Base-by-base conservation (phyloP, 305 asterid species). In the Coffea humblotiana region DNA sequence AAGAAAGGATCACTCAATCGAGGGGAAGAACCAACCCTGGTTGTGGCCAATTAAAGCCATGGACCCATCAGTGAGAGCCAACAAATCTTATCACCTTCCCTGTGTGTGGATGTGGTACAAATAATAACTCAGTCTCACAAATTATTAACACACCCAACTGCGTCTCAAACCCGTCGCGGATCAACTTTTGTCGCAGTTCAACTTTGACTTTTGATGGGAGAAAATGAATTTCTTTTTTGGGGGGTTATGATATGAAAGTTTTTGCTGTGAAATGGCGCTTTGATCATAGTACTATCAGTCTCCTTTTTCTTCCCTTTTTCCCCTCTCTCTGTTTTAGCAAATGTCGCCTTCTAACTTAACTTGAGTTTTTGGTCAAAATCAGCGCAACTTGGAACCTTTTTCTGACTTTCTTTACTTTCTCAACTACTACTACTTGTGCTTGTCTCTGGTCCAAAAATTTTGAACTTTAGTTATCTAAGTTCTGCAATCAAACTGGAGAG, bases 1-100 rank as follows among this genome's bases (percentile, higher is more conserved):
- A 89, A 85, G 84, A 86, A 83, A 90, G 91, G 87, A 90, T 87
- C 91, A 86, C 91, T 69, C 79, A 80, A 86, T 72, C 73, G 66
- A 75, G 82, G 83, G 87, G 84, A 83, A 85, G 82, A 84, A 82
- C 79, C 79, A 49, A 82, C 83, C 86, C 82, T 89, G 85, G 84
- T 87, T 86, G 86, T 89, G 92, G 77, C 90, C 76, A 87, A 72
- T 40, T 89, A 89, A 92, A 88, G 91, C 77, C 74, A 72, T 75
- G 93, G 96, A 80, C 90, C 91, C 90, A 81, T 78, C 49, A 66
- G 27, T 77, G 75, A 79, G 37, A 79, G 77, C 74, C 83, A 86
- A 87, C 83, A 86, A 87, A 70, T 11, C 75, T 43, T 23, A 45
- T 70, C 56, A 27, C 40, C 47, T 15, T 73, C 60, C n/a, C 54